phyloP scores from a whole-genome alignment of 2,329 filamentous ascomycete species.

The Colletotrichum sp. region DNA sequence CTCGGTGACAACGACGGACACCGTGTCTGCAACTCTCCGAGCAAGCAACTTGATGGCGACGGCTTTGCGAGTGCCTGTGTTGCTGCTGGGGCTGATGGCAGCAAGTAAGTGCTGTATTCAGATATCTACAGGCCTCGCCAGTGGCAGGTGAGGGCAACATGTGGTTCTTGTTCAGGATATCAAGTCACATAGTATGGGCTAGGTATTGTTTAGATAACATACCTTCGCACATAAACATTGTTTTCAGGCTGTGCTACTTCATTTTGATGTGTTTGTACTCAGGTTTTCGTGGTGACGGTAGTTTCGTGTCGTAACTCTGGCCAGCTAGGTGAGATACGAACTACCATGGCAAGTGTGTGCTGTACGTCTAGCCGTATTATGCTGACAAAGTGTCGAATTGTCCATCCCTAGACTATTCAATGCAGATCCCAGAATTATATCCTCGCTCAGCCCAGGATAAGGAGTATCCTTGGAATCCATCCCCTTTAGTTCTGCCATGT shows the following conservation, averaged over 20 bases:
- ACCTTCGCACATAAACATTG: not conserved
- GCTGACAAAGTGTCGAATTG: not conserved
- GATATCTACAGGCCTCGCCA: not conserved
- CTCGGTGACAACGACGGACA: not conserved
- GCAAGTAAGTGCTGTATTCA: not conserved
- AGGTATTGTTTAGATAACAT: not conserved
- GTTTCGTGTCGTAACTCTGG: not conserved
- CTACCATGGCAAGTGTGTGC: too few species aligned
- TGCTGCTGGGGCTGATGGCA: not conserved
- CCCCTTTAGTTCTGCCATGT: too few species aligned
- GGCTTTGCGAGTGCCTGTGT: not conserved
- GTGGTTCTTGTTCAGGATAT: not conserved
- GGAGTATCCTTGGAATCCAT: too few species aligned
- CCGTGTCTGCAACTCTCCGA: not conserved
- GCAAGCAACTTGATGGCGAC: not conserved
- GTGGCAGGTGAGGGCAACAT: not conserved
- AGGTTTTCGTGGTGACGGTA: not conserved
- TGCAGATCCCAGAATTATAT: too few species aligned
- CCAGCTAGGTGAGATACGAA: not conserved
- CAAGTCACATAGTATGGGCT: not conserved
- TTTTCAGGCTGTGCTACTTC: not conserved
- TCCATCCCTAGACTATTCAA: too few species aligned
- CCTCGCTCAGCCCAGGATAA: too few species aligned
- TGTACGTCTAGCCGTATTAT: not conserved
- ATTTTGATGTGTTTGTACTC: not conserved